Evolutionary conservation across 202 grass and related monocot genomes (phyloP).

Genomic region (Miscanthus sacchariflorus): DNA sequence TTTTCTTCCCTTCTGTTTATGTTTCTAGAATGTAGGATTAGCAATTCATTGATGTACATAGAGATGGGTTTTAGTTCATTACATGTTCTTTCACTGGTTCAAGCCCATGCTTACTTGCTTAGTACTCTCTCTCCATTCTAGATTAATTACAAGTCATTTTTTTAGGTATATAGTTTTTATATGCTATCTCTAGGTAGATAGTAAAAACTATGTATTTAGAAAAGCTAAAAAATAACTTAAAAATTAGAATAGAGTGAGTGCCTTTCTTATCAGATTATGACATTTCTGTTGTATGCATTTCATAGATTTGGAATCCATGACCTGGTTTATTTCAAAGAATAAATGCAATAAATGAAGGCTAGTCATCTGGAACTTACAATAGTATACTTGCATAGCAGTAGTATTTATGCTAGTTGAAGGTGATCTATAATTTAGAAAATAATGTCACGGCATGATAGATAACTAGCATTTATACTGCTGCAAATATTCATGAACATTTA

Average conservation of each 20-base stretch:
- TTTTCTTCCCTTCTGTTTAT: conserved; percentile 20
- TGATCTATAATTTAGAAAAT: too few relatives aligned
- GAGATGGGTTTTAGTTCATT: background rate
- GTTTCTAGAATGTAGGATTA: conserved; percentile 18
- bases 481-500: too few relatives aligned
- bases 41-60: conserved; percentile 31
- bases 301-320: conserved; percentile 38
- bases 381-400: background rate
- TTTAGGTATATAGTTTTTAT: too few relatives aligned
- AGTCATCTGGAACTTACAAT: background rate
- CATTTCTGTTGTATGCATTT: background rate
- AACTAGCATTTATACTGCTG: too few relatives aligned
- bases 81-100: background rate
- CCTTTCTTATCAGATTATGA: background rate
- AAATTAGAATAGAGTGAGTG: too few relatives aligned
- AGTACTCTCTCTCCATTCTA: too few relatives aligned
- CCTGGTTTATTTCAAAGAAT: background rate
- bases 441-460: too few relatives aligned
- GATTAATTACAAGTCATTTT: too few relatives aligned
- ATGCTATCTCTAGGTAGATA: too few relatives aligned
- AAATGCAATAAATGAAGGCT: background rate
- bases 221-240: too few relatives aligned
- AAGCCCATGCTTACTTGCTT: background rate
- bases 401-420: background rate
- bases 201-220: too few relatives aligned